Base-by-base conservation (phyloP, 805 yeast species). In the Saccharomycopsis javanensis region DNA sequence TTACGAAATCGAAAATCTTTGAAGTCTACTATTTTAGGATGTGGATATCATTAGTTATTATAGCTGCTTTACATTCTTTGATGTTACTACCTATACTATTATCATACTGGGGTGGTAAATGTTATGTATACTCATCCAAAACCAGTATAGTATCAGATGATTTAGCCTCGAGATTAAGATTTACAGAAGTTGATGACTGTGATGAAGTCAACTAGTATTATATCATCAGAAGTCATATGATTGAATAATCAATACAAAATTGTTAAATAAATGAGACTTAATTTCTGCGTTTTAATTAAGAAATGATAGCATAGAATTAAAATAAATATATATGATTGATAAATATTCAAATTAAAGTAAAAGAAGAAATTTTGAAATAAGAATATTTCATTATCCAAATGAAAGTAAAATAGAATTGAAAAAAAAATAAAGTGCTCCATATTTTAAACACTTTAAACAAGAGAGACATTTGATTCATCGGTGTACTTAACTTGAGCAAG, bases 11-110 rank as follows among this genome's bases (percentile, higher is more conserved):
- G 18, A 83, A 86, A 68, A 91, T 92, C 31, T 94, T 92, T 69
- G 95, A 89, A 63, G 80, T 92, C 1, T 92, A 88, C 69, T 92
- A 94, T 68, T 92, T 92, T 75, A 74, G 96, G 60, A 91, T 92
- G 97, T 92, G 98, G 98, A 71, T 87, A 11, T 75, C 90, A 0
- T 74, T 92, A 59, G 85, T 92, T 7, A 60, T 86, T 1, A 73
- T 87, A 57, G 96, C 96, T 1, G 81, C 91, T 0, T 62, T 86
- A 0, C 97, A 92, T 68, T 80, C 94, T 3, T 74, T 92, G 55
- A 76, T 87, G 38, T 79, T 92, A 57, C 72, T 92, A 55, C 99
- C 99, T 0, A 80, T 88, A 4, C 67, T 85, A 28, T 72, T 92
- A 42, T 77, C 88, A 27, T 70, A 75, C 54, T 73, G 76, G 62